Percentiles rank a stretch among this genome's conserved stretches.
Conservation (phyloP, 2,329 filamentous ascomycete genomes). For the Didymella lethalis region DNA sequence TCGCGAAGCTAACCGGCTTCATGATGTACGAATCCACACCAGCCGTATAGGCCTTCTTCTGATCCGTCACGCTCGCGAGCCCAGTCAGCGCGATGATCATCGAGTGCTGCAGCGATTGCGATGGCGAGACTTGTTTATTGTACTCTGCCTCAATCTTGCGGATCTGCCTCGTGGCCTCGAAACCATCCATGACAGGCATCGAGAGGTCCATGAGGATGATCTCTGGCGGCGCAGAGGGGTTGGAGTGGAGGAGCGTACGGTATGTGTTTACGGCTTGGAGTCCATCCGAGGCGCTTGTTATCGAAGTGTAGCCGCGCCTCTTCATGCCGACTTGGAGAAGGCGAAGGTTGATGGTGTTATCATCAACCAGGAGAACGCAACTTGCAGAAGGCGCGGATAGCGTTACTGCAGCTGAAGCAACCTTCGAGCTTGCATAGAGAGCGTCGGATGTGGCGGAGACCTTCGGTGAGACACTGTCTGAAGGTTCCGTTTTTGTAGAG, state of each 20-base stretch:
- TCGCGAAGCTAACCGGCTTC: conserved; percentile 36
- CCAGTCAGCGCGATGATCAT: conserved; percentile 34
- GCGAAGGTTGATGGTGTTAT: conserved; percentile 48
- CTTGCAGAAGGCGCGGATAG: neutral
- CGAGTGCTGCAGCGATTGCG: neutral
- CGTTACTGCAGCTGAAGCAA: neutral
- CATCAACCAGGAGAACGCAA: conserved; percentile 45
- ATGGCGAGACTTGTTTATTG: conserved; percentile 1
- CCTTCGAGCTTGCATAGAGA: neutral
- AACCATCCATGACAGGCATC: conserved; percentile 45
- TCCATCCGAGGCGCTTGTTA: conserved; percentile 34
- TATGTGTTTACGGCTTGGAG: conserved; percentile 35
- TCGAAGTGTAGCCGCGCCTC: conserved; percentile 27
- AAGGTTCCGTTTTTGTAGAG: neutral
- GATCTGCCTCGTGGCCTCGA: conserved; percentile 38
- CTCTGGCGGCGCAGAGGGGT: conserved; percentile 12
- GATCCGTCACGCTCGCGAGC: conserved; percentile 26
- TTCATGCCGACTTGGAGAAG: conserved; percentile 38
- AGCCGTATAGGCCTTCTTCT: conserved; percentile 28
- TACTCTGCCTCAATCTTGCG: conserved; percentile 29
- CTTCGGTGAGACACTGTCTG: neutral
- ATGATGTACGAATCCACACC: conserved; percentile 36
- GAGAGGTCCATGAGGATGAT: conserved; percentile 34
- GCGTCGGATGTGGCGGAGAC: no score
- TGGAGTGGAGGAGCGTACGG: conserved; percentile 21